phyloP scores from a whole-genome alignment of 169 alveolate genomes.

The Amoebophrya sp. region DNA sequence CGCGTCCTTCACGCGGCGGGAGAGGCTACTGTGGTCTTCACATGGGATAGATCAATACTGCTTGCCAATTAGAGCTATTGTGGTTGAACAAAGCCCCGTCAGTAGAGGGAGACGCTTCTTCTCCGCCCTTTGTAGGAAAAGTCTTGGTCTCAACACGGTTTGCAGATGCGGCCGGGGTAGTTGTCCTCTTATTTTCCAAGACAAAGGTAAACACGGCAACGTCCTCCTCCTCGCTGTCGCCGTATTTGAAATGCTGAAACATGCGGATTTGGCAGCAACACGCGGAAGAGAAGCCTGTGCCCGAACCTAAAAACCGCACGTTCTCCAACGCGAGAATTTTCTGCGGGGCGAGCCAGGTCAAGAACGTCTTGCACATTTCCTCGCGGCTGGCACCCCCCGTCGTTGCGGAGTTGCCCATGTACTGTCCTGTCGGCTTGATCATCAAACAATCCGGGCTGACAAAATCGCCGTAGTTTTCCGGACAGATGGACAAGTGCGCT shows the following conservation, averaged over 20 bases:
- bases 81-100: too few relatives aligned
- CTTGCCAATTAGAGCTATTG: too few relatives aligned
- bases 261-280: neutral
- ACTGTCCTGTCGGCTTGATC: neutral
- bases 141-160: too few relatives aligned
- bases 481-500: neutral
- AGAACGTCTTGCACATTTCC: neutral
- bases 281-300: neutral
- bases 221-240: neutral
- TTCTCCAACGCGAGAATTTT: neutral
- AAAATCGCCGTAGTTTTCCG: neutral
- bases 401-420: neutral
- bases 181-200: too few relatives aligned
- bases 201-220: conserved; percentile 1
- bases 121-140: too few relatives aligned
- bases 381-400: neutral
- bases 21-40: too few relatives aligned
- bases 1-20: too few relatives aligned
- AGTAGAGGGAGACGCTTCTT: too few relatives aligned
- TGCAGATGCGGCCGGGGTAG: too few relatives aligned
- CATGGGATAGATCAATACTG: too few relatives aligned
- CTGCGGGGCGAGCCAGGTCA: conserved; percentile 25
- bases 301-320: neutral
- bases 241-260: neutral
- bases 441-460: neutral